phyloP scores from a whole-genome alignment of 1,284 basidiomycete species.

The Pterulicium gracile region DNA sequence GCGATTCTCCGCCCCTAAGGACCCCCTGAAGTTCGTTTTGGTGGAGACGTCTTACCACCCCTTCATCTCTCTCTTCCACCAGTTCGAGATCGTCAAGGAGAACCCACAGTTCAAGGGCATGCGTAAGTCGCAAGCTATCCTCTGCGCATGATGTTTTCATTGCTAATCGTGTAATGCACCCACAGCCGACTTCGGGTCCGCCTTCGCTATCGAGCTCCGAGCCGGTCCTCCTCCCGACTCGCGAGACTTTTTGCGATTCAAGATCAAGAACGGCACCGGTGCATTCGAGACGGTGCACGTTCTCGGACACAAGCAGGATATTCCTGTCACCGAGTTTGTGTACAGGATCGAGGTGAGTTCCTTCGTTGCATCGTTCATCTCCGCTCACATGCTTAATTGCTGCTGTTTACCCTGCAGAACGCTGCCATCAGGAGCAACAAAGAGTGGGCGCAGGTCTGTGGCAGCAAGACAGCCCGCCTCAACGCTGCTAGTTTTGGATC shows the following conservation, averaged over 20 bases:
- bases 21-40: conserved; percentile 68
- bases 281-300: conserved; percentile 52
- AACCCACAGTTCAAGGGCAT: conserved; percentile 53
- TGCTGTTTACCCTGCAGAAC: conserved; percentile 28
- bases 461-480: conserved; percentile 15
- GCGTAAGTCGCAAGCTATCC: conserved; percentile 32
- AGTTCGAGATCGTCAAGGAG: conserved; percentile 49
- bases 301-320: conserved; percentile 58
- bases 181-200: conserved; percentile 69
- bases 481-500: conserved; percentile 17
- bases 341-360: conserved; percentile 56
- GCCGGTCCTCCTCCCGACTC: conserved; percentile 61
- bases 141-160: background rate
- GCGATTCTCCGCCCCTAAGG: conserved; percentile 66
- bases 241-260: conserved; percentile 71
- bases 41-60: conserved; percentile 80
- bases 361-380: too few relatives aligned
- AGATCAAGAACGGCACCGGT: conserved; percentile 77
- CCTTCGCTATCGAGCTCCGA: conserved; percentile 70
- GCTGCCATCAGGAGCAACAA: conserved; percentile 58
- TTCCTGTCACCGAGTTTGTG: conserved; percentile 71
- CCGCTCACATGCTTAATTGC: background rate
- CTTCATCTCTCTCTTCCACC: conserved; percentile 79
- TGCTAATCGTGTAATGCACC: conserved; percentile 1
- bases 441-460: conserved; percentile 56